phyloP scores from a whole-genome alignment of 2,329 filamentous ascomycete genomes.

The Beauveria brongniartii region DNA sequence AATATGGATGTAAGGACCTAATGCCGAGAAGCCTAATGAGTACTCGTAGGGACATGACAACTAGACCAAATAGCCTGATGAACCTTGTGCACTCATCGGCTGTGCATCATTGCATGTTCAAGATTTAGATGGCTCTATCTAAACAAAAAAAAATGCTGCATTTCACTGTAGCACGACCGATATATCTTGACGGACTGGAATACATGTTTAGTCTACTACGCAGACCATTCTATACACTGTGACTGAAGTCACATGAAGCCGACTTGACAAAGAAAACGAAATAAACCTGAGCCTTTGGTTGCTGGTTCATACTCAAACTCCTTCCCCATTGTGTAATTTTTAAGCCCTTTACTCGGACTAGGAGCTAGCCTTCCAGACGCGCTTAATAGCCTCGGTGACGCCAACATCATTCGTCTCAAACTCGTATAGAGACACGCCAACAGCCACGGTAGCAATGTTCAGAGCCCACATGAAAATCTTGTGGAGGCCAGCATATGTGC shows the following conservation, averaged over 20 bases:
- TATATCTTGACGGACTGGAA: constrained; percentile 5
- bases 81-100: too few species aligned
- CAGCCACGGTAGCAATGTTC: constrained; percentile 68
- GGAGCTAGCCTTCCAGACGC: constrained; percentile 68
- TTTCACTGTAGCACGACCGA: constrained; percentile 3
- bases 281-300: not conserved
- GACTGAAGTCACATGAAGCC: constrained; percentile 6
- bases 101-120: not conserved
- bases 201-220: constrained; percentile 4
- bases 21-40: not conserved
- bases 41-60: not conserved
- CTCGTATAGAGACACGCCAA: constrained; percentile 87
- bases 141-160: constrained; percentile 7
- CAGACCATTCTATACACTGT: constrained; percentile 14
- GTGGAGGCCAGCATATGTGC: constrained; percentile 59
- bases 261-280: constrained; percentile 4
- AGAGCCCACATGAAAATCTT: constrained; percentile 69
- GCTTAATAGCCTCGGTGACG: constrained; percentile 79
- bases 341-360: constrained; percentile 27
- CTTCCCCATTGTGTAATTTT: not conserved
- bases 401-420: constrained; percentile 99
- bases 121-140: not conserved
- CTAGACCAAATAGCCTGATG: not conserved
- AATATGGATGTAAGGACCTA: not conserved
- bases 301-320: not conserved